Base-by-base conservation (phyloP, 148 eudicot species). In the Fagopyrum esculentum region DNA sequence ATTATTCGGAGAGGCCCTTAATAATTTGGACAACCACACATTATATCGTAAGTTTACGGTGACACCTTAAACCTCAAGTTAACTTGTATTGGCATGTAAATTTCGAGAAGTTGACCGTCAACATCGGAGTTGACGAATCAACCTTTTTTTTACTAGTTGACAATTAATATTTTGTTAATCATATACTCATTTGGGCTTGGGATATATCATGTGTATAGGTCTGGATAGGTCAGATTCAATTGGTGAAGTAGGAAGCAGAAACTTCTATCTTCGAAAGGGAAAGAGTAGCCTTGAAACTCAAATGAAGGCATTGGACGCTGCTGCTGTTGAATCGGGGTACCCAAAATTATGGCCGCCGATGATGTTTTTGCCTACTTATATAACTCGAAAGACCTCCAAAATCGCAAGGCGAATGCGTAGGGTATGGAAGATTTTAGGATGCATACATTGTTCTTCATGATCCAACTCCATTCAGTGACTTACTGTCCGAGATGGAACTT, bases 221-320 rank as follows among this genome's bases (percentile, higher is more conserved):
- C 78, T 94, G 88, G 81, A 83, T 45, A 88, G 80, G 74, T 77
- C 88, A 9, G 84, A 85, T 72, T 74, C 85, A 80, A 91, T 94
- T 22, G 98, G 98, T 17, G 89, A 89, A n/a, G 82, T 78, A 22
- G 97, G 98, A 54, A 87, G 86, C 78, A 87, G 96, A 78, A 90
- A 84, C 79, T 94, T 92, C 70, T 94, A 90, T 81, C 96, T 94
- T 47, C 86, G 96, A 73, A 94, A 81, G 83, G 77, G 81, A 5
- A 73, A 4, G 43, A 26, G 44, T 52, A 56, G 12, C 6, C 11
- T 60, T 51, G 50, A 35, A 35, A 11, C 69, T 4, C 4, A 1
- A 35, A 6, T 61, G 73, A 52, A 78, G 72, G 55, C 52, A 60
- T 55, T 81, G 6, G 82, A 80, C 5, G 72, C 26, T 26, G 60